These are phyloP conservation scores for Alternaria sp. DNA, from an alignment of 2,329 filamentous ascomycete species.

Conservation along the genomic window DNA sequence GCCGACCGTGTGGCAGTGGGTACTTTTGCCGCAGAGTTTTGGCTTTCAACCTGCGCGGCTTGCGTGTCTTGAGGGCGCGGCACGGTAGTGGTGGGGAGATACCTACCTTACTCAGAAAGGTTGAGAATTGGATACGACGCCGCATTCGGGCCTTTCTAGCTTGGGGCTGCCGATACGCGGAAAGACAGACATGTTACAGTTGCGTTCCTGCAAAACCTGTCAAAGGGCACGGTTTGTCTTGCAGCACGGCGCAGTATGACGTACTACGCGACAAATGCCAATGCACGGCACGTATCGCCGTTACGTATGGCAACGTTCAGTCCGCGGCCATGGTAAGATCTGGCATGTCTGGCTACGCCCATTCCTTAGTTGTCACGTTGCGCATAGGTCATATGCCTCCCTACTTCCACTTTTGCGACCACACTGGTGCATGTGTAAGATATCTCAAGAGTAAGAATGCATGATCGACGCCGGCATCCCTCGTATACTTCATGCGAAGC, in stretches of 20 bases:
- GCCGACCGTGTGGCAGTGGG: not conserved
- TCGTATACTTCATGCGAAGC: not conserved
- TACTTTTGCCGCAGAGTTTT: slow-evolving; percentile 1
- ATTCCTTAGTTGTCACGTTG: not conserved
- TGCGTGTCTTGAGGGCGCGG: slow-evolving; percentile 10
- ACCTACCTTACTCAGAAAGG: not conserved
- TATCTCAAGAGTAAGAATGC: not conserved
- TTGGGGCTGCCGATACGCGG: not conserved
- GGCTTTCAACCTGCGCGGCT: slow-evolving; percentile 11
- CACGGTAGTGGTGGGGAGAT: slow-evolving; percentile 3
- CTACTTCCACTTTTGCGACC: not conserved
- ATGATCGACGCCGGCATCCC: slow-evolving; percentile 18
- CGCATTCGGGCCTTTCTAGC: slow-evolving; percentile 11
- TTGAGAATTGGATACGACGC: not conserved
- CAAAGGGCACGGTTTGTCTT: slow-evolving; percentile 3
- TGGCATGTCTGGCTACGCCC: not conserved
- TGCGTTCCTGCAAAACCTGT: not conserved
- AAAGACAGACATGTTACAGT: slow-evolving; percentile 3
- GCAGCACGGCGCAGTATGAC: slow-evolving; percentile 4
- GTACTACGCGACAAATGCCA: slow-evolving; percentile 1
- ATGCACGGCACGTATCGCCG: slow-evolving; percentile 1
- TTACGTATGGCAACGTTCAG: not conserved
- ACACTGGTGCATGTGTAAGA: not conserved
- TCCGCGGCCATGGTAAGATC: not conserved
- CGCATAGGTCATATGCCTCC: not conserved